A percentile compares a stretch with the other conserved stretches of the same genome.
These are phyloP conservation scores for Phytopythium vexans DNA, from an alignment of 352 stramenopile genomes.

Conservation along the genomic window DNA sequence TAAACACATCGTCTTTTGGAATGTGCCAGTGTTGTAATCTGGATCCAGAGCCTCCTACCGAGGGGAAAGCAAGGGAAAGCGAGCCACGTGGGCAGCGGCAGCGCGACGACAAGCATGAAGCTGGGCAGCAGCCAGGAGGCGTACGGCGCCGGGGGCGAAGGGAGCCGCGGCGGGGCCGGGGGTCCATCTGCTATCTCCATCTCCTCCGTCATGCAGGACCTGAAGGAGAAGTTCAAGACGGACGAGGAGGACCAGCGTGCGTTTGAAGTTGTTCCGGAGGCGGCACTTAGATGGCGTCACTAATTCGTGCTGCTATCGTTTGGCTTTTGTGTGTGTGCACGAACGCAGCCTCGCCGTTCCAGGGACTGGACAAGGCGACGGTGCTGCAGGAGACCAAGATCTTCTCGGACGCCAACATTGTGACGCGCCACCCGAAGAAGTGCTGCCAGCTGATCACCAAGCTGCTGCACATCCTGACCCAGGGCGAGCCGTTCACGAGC, in stretches of 20 bases:
- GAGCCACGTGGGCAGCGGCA: constrained; percentile 6
- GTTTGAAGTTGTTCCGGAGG: constrained; percentile 3
- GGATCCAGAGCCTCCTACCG: too few relatives aligned
- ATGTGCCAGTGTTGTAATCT: constrained; percentile 3
- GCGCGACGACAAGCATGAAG: constrained; percentile 38
- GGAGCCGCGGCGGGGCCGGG: constrained; percentile 22
- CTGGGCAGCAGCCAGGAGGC: constrained; percentile 50
- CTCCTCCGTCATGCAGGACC: constrained; percentile 91
- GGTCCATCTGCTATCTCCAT: constrained; percentile 45
- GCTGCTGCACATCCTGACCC: constrained; percentile 97
- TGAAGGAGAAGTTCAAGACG: constrained; percentile 99
- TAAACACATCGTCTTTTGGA: constrained; percentile 4
- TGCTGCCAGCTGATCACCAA: constrained; percentile 99
- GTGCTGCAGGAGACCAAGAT: constrained; percentile 98
- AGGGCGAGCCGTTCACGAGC: constrained; percentile 95
- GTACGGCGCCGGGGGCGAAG: constrained; percentile 39
- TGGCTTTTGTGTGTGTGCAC: constrained; percentile 5
- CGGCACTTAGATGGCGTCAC: neutral
- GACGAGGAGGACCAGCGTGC: constrained; percentile 93
- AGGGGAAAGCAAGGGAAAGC: constrained; percentile 9
- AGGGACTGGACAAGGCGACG: constrained; percentile 93
- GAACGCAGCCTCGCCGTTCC: constrained; percentile 86
- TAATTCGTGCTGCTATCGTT: neutral
- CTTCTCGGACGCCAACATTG: constrained; percentile 97
- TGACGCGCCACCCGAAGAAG: constrained; percentile 96